Evolutionary conservation across 208 protist species (phyloP), one percentile per base, ranked within the genome.

Genomic region (Trypanosoma congolense): DNA sequence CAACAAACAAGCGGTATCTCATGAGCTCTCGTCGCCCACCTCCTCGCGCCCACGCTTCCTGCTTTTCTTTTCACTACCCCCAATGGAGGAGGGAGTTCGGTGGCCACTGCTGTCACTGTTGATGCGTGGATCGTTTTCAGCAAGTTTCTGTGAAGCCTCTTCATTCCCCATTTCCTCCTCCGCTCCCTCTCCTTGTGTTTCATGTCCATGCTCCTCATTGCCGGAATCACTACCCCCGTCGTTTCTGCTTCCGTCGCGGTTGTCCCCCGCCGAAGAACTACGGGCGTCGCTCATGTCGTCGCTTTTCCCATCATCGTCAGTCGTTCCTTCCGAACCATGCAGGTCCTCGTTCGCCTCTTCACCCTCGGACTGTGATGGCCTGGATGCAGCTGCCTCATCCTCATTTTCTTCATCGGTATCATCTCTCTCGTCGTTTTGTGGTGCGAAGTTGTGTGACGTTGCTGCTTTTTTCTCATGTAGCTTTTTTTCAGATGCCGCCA

Each of bases 401-500:
- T 56, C 50, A n/a, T n/a, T n/a, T n/a, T n/a, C n/a, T n/a, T n/a
- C n/a, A n/a, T n/a, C n/a, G n/a, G n/a, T n/a, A n/a, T n/a, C n/a
- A n/a, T 56, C 33, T 36, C 31, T 19, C 35, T 44, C 33, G 25
- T 29, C 26, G n/a, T 56, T 21, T 16, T 0, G n/a, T 40, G 9
- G 33, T 38, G 33, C 33, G 9, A 38, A 6, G 12, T 12, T 30
- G 33, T 8, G 21, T 44, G 25, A 4, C 22, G 14, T 24, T 14
- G 3, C 58, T 6, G 8, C 58, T 5, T 38, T 47, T 10, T 9
- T 31, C 22, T 30, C 30, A 30, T 47, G 56, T 54, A 50, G 31
- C 33, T 41, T 19, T 36, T 54, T 44, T 24, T 55, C 31, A 53
- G 55, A 63, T 65, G 58, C 57, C 22, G 48, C 58, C 51, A 74